Base-by-base conservation (phyloP, 495 filamentous ascomycete genomes). In the Penicillium taxi region DNA sequence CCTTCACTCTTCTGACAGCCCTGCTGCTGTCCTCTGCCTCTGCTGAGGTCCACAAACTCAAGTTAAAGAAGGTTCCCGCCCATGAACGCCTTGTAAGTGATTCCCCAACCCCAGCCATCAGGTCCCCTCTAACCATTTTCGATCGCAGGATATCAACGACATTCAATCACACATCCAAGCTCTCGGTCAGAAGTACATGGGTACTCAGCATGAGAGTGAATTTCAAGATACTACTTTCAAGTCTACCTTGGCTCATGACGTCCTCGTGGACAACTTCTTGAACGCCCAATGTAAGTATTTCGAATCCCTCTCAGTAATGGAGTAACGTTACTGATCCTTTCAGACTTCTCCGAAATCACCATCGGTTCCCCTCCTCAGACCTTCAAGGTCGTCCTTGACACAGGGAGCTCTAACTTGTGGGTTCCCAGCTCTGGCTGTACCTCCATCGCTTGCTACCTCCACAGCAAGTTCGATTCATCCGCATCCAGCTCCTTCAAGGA, bases 351-450 rank as follows among this genome's bases (percentile, higher is more conserved):
- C 39, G 86, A 94, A 55, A 94, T 99, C 59, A 70, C 79, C 41
- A 75, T 99, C 53, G 93, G 93, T 50, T 89, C 80, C 16, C 93
- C 93, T 30, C 79, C 91, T 17, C 93, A 99, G 66, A 67, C 66
- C 35, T 99, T 99, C 78, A 99, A 99, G 73, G 93, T 99, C 44
- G 82, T 99, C 42, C 80, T 99, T 37, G 93, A 99, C 58, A 99
- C 93, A 17, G 93, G 93, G 44, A 96, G 89, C 72, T 99, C 93
- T 46, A 99, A 99, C 70, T 74, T 99, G 37, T 99, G 93, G 93
- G 93, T 99, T 35, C 93, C 93, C 3, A 95, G 88, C 2, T 69
- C 72, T 9, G 71, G 86, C 47, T 99, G 93, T 62, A 82, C 78
- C 52, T 96, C 90, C 35, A 99, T 99, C 51, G 93, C 93, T 42